Evolutionary conservation across 768 basidiomycete genomes (phyloP).

Genomic region (Suillus occidentalis): DNA sequence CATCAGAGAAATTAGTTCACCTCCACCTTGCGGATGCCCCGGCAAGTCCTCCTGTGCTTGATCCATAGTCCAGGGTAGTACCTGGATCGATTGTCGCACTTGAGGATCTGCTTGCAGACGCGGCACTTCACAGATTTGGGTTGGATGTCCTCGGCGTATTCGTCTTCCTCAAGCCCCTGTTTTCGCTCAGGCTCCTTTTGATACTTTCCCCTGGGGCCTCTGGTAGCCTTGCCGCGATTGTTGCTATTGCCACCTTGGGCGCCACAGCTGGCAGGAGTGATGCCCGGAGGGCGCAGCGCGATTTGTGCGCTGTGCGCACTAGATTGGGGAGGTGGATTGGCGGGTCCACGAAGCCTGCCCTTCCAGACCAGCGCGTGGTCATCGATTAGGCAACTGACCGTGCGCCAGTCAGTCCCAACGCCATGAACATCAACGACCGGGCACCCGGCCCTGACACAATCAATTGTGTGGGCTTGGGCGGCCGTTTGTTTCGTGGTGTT

Average conservation of each 20-base stretch:
- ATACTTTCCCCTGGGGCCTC: too few relatives aligned
- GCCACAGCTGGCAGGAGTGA: neutral
- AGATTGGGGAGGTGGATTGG: neutral
- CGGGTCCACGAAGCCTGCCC: neutral
- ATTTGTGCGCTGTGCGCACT: too few relatives aligned
- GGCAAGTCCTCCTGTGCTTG: slow-evolving; percentile 34
- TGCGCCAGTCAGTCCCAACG: slow-evolving; percentile 21
- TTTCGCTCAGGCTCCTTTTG: slow-evolving; percentile 28
- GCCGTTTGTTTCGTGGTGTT: neutral
- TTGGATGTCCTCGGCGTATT: slow-evolving; percentile 24
- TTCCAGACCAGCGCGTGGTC: slow-evolving; percentile 28
- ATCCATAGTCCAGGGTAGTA: slow-evolving; percentile 38
- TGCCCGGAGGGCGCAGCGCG: too few relatives aligned
- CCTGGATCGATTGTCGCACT: slow-evolving; percentile 32
- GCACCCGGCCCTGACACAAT: slow-evolving; percentile 23
- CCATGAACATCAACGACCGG: slow-evolving; percentile 26
- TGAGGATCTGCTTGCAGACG: slow-evolving; percentile 4
- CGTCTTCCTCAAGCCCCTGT: slow-evolving; percentile 28
- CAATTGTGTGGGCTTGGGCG: neutral
- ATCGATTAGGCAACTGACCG: slow-evolving; percentile 25
- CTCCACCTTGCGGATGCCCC: slow-evolving; percentile 21
- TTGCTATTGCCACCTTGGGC: neutral
- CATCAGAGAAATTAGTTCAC: slow-evolving; percentile 17
- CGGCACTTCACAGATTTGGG: slow-evolving; percentile 18
- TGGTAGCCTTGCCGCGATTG: neutral